Base-by-base conservation (phyloP, 83 land plant species). In the Picea abies region DNA sequence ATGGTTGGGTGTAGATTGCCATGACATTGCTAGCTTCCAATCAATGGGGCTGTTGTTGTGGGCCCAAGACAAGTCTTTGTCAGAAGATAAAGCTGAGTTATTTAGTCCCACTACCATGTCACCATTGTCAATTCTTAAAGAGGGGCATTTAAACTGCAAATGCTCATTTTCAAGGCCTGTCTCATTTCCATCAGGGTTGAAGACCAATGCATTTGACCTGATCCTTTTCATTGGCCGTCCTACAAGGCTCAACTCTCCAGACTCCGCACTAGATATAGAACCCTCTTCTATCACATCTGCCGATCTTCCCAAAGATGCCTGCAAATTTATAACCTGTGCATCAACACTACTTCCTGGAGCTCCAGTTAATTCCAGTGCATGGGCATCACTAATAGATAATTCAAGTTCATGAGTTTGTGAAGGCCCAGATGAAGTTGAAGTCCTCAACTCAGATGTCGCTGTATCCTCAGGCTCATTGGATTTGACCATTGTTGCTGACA, bases 401-500 rank as follows among this genome's bases (percentile, higher is more conserved):
- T 39, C 49, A 39, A 71, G 52, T 19, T 39, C 49, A 16, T 71
- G 19, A 62, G 3, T 19, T 16, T 41, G 66, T 80, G 41, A 37
- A 35, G 71, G 82, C 19, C 66, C 82, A 65, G 76, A 44, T 67
- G 32, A 15, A 67, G 62, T 39, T 39, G 76, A 71, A 56, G 83
- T 75, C 41, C 64, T 78, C 39, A 76, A 76, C 79, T 82, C 78
- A 32, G 83, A 82, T 52, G 83, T 76, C n/a, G 78, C 83, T 4
- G 83, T 60, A 71, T 82, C 83, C 39, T 82, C 83, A 17, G 83
- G 83, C 3, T 82, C 83, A 82, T 26, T 72, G 20, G 79, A 58
- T 71, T 73, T 82, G 63, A 62, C 79, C 83, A 82, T 82, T 29
- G 83, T 82, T 41, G 83, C 25, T n/a, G 83, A 82, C 66, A 82